Base-by-base conservation (phyloP, 148 eudicot species). In the Fallopia convolvulus region DNA sequence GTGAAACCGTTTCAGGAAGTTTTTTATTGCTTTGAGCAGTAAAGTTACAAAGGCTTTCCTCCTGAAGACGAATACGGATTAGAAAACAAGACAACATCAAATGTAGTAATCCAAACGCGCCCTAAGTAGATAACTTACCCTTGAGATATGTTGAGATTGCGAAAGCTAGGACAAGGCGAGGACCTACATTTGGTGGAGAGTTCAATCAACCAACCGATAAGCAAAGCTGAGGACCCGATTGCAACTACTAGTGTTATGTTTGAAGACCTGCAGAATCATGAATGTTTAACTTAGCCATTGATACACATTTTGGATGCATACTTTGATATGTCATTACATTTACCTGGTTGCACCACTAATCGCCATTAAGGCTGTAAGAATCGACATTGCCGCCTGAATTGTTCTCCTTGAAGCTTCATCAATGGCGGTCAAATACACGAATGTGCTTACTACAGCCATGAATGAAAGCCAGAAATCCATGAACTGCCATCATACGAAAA, bases 391-490 rank as follows among this genome's bases (percentile, higher is more conserved):
- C 30, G 97, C 91, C 61, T 90, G 96, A 74, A 94, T 90, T 44
- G 99, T 82, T 81, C 99, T 86, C 85, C 81, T 92, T 71, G 91
- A 81, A 75, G 65, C 84, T 89, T 94, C 98, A 60, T 83, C 84
- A 72, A 94, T 88, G 41, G 89, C 82, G 74, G 96, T 79, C 80
- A 94, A 70, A 83, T 90, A 94, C 56, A 90, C 88, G 82, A 92
- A 92, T 70, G 99, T 94, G 82, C 97, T 90, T 77, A 90, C 89
- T 77, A 94, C 93, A 76, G 97, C 97, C 97, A 90, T 84, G 86
- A 94, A 94, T 10, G 96, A 94, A 76, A 94, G 96, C 99, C 99
- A 94, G 87, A 94, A 94, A 78, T 94, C 99, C 88, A 94, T 83
- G 72, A 94, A 92, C 99, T 94, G 89, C 40, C 10, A 72, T 40